phyloP scores from a whole-genome alignment of 2,329 filamentous ascomycete genomes.

The Talaromyces rugulosus region DNA sequence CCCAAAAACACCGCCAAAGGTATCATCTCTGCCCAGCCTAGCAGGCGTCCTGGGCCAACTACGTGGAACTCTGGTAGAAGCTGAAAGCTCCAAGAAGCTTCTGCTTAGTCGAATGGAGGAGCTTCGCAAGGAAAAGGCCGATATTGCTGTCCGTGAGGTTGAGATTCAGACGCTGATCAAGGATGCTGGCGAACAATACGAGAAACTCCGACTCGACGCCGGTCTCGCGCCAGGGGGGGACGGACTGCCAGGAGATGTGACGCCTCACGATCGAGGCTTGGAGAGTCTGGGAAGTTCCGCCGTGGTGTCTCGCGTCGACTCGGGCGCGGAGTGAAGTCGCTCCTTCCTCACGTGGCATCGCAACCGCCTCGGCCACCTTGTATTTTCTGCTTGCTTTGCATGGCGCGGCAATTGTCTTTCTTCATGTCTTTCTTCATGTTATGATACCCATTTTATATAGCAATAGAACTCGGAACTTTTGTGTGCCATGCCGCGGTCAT shows the following conservation, averaged over 20 bases:
- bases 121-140: conserved; percentile 63
- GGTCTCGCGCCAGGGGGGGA: conserved; percentile 26
- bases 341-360: background rate
- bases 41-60: conserved; percentile 63
- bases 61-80: conserved; percentile 56
- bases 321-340: conserved; percentile 21
- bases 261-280: conserved; percentile 31
- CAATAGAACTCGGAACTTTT: conserved; percentile 18
- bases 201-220: conserved; percentile 50
- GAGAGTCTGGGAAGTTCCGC: conserved; percentile 35
- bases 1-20: conserved; percentile 63
- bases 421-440: conserved; percentile 11
- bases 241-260: conserved; percentile 20
- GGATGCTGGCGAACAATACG: conserved; percentile 71
- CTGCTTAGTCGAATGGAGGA: conserved; percentile 63
- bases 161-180: conserved; percentile 78
- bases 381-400: background rate
- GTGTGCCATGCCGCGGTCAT: conserved; percentile 24
- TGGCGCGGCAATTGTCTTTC: background rate
- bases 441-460: conserved; percentile 17
- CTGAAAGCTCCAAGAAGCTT: conserved; percentile 59
- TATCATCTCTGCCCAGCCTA: conserved; percentile 73
- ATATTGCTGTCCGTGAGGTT: conserved; percentile 65
- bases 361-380: background rate
- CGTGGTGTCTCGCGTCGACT: conserved; percentile 22